Conservation (phyloP, 2,329 filamentous ascomycete species). For the Dothidotthia symphoricarpi region DNA sequence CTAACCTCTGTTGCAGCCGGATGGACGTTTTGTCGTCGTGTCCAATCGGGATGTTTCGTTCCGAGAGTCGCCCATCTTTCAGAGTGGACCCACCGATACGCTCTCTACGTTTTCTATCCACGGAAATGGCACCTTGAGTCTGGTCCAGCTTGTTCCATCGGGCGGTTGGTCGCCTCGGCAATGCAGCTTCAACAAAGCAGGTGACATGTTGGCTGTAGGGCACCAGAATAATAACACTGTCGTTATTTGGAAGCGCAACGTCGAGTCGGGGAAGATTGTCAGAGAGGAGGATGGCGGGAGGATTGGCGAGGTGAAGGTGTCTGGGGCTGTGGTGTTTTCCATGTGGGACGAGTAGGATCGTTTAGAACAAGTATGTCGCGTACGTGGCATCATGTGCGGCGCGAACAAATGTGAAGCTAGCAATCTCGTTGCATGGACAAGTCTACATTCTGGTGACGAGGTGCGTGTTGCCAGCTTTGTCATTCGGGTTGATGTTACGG, state of each 20-base stretch:
- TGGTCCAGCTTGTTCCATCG: slow-evolving; percentile 58
- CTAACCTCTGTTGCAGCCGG: slow-evolving; percentile 10
- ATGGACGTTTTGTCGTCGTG: slow-evolving; percentile 60
- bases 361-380: background rate
- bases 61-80: slow-evolving; percentile 43
- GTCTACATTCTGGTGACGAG: no score
- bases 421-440: no score
- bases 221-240: slow-evolving; percentile 62
- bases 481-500: no score
- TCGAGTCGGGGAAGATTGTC: slow-evolving; percentile 56
- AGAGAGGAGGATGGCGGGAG: slow-evolving; percentile 7
- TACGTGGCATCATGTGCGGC: no score
- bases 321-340: slow-evolving; percentile 11
- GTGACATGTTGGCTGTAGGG: slow-evolving; percentile 62
- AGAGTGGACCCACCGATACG: slow-evolving; percentile 50
- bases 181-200: slow-evolving; percentile 63
- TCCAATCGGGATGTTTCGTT: slow-evolving; percentile 63
- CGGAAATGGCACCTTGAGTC: slow-evolving; percentile 52
- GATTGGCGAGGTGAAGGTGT: slow-evolving; percentile 3
- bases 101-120: slow-evolving; percentile 50
- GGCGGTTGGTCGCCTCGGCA: slow-evolving; percentile 65
- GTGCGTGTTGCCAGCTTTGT: no score
- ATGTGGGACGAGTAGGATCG: slow-evolving; percentile 13
- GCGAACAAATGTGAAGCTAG: no score
- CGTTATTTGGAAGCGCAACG: slow-evolving; percentile 60